Evolutionary conservation across 2,329 filamentous ascomycete genomes (phyloP), one percentile per base, ranked within the genome.

Genomic region (Fusarium vanettenii): DNA sequence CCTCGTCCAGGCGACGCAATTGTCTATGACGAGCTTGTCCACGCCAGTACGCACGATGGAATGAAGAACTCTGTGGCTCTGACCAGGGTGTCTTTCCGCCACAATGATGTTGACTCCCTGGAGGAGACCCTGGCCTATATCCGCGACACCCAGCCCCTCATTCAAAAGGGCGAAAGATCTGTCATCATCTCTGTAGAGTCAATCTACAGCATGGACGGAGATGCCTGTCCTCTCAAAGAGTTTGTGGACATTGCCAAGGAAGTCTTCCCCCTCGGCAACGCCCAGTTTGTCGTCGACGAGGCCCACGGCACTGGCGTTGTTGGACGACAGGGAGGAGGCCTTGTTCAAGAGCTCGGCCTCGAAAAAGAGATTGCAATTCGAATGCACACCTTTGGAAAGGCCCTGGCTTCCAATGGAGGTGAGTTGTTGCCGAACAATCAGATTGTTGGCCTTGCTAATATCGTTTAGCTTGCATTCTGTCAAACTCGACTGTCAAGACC

Each of bases 21-120:
- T 22, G 76, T 94, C 0, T 91, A 91, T 69, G 92, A 94, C 79
- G 90, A 90, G 73, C 84, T 90, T 16, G 88, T 93, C 5, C 92
- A 94, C 75, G 92, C 92, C 0, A 93, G 90, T 79, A 87, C 88
- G 0, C 90, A 90, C 68, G 90, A 92, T 71, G 92, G 91, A 1
- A 92, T 93, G 88, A 82, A 85, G n/a, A 79, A 87, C 5, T 88
- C 86, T 13, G 83, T 89, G 7, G 90, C 91, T 0, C 80, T 82
- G 1, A 79, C 82, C 43, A 85, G 75, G 79, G 62, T 86, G 0
- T 71, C 81, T 7, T 89, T 90, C 76, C 74, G 69, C 2, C 89
- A 90, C 75, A 90, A 89, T 72, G 69, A 73, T 50, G 62, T 70
- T 3, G 71, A 75, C n/a, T 79, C 81, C 9, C 79, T 89, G 48